These are phyloP conservation scores for Fusarium nygamai DNA, from an alignment of 2,329 filamentous ascomycete species.

Conservation along the genomic window DNA sequence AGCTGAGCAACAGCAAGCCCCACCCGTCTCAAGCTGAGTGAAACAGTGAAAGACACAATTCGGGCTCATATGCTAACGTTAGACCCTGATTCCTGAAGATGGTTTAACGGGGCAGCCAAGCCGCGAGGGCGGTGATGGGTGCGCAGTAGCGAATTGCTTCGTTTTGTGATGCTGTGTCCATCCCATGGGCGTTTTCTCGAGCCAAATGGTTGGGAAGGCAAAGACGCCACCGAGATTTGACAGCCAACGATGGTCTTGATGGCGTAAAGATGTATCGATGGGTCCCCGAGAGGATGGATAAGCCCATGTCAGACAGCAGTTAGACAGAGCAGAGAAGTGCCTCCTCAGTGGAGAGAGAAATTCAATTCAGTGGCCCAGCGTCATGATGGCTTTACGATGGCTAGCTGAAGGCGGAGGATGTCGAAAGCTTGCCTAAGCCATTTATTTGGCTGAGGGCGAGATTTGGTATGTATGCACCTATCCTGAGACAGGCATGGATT, in stretches of 20 bases:
- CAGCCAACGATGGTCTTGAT: neutral
- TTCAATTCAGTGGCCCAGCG: slow-evolving; percentile 7
- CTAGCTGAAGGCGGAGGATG: slow-evolving; percentile 13
- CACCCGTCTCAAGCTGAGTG: neutral
- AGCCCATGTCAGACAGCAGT: slow-evolving; percentile 24
- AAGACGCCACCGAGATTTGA: slow-evolving; percentile 2
- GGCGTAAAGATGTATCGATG: neutral
- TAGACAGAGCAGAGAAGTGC: slow-evolving; percentile 13
- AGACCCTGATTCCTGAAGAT: neutral
- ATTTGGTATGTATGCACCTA: slow-evolving; percentile 1
- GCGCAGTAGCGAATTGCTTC: neutral
- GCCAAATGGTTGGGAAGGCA: neutral
- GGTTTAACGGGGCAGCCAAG: neutral
- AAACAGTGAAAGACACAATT: neutral
- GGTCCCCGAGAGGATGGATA: neutral
- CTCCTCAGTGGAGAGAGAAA: slow-evolving; percentile 13
- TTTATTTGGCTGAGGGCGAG: neutral
- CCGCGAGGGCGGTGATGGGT: neutral
- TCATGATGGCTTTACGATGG: slow-evolving; percentile 1
- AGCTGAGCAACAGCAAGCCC: neutral
- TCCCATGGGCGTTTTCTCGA: slow-evolving; percentile 25
- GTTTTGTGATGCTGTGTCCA: neutral
- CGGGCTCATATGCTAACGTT: neutral
- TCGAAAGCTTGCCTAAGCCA: slow-evolving; percentile 19
- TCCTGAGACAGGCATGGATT: neutral